Evolutionary conservation across 1,139 yeast species (phyloP), one percentile per base, ranked within the genome.

Genomic region (Candida sojae): DNA sequence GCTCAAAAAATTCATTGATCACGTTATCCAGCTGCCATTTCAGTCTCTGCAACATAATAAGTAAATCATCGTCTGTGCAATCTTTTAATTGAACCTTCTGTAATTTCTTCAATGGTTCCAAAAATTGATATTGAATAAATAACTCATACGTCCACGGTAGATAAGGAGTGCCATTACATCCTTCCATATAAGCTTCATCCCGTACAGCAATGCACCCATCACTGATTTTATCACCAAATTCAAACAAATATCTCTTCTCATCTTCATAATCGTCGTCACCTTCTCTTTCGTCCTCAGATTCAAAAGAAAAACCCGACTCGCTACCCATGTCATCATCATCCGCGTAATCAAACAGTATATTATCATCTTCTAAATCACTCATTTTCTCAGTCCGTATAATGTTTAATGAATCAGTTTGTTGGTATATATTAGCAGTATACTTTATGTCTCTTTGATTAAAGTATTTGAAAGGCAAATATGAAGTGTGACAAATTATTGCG

Each of bases 1-100:
- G 70, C 43, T 80, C 86, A 59, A 86, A 83, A 67, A 79, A 88
- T 41, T 76, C 77, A 52, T 89, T 92, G 46, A 88, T 71, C 38
- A 89, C 75, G 45, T 79, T 79, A 50, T 88, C 95, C 41, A 80
- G 79, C 61, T 86, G 89, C 96, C 96, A 90, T 44, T 79, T 76
- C 62, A 74, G 85, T 48, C 71, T 64, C 45, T 86, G 83, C 39
- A 89, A 70, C 61, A 91, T 66, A 2, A 70, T 59, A 33, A 83
- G 65, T 25, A 82, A 62, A 10, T 81, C 79, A 46, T 73, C 76
- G 7, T 68, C 66, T 7, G 64, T 54, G 42, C 78, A 65, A 8
- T 48, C 73, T 46, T 60, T 79, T 52, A 59, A 56, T 36, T 63
- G 63, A 43, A 60, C 60, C n/a, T 56, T 53, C 38, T 56, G 53